Percentiles rank a stretch among this genome's conserved stretches.
Conservation (phyloP, 1,284 basidiomycete genomes). For the Cryptococcus maquisensis region DNA sequence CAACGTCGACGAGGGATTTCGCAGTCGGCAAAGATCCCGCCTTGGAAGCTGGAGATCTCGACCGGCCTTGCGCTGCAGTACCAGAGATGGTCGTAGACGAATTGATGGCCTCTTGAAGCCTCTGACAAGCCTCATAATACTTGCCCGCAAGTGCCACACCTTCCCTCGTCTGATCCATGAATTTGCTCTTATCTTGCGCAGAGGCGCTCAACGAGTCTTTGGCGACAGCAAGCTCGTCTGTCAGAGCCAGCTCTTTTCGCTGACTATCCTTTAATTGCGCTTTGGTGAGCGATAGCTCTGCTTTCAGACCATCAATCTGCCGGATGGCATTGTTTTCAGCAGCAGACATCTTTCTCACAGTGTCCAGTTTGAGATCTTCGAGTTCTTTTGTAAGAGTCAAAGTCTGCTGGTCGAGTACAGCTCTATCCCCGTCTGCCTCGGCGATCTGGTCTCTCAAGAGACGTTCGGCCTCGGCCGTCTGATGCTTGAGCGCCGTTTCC, state of each 20-base stretch:
- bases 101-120: conserved; percentile 39
- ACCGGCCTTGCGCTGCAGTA: conserved; percentile 16
- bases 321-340: conserved; percentile 41
- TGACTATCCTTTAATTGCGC: conserved; percentile 45
- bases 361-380: conserved; percentile 36
- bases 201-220: conserved; percentile 33
- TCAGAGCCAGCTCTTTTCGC: conserved; percentile 36
- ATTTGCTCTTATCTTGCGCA: conserved; percentile 30
- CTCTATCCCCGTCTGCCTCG: conserved; percentile 84
- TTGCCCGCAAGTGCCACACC: conserved; percentile 38
- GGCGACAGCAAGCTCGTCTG: conserved; percentile 43
- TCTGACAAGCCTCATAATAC: conserved; percentile 42
- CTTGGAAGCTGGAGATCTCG: conserved; percentile 9
- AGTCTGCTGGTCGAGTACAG: conserved; percentile 81
- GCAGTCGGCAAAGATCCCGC: neutral
- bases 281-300: conserved; percentile 45
- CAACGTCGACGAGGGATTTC: neutral
- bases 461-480: conserved; percentile 75
- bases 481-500: conserved; percentile 65
- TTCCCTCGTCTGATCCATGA: conserved; percentile 35
- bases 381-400: conserved; percentile 61
- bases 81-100: conserved; percentile 45
- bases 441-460: conserved; percentile 80
- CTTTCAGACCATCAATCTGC: conserved; percentile 47
- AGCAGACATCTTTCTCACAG: conserved; percentile 41